Evolutionary conservation across 148 eudicot species (phyloP), one percentile per base, ranked within the genome.

Genomic region (Pouteria glomerata): DNA sequence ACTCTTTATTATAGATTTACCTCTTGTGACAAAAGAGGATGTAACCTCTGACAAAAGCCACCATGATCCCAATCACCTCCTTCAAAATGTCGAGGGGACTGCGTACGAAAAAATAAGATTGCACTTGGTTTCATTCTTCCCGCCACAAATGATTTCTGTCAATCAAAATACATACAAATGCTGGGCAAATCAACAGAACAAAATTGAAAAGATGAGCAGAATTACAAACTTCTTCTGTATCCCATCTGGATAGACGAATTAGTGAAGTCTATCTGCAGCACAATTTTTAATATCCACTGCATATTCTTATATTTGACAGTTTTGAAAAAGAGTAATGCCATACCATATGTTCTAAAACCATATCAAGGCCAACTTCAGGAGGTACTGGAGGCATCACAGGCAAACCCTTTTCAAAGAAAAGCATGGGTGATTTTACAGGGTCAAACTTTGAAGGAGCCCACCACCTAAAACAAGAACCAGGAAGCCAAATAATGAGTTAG

Each of bases 11-110:
- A 24, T 6, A 42, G 73, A 62, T 1, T 66, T 72, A 89, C 98
- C 85, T 88, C 85, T 45, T 74, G 68, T 3, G 82, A 72, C 48
- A 74, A 70, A 66, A 91, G 70, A 79, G 98, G 98, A 72, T 85
- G 82, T 51, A 69, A 34, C 56, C 93, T 91, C 51, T 77, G 85
- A 75, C 97, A 95, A 59, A 97, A 83, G 74, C 98, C 98, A 74
- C 97, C 97, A 76, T 91, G 85, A 78, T 95, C 69, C 97, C 98
- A 91, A 47, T 95, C 93, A 66, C 98, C 97, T 63, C 98, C 98
- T 87, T 95, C 97, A 84, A 95, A 95, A 77, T 95, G 97, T 69
- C 98, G 79, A 21, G 98, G 97, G 42, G 97, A 95, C 85, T 95
- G 93, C 24, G 90, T 91, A 27, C 97, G 96, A 44, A 95, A 85